Evolutionary conservation across 108 stramenopile species (phyloP), one percentile per base, ranked within the genome.

Genomic region (Phaeodactylum tricornutum): DNA sequence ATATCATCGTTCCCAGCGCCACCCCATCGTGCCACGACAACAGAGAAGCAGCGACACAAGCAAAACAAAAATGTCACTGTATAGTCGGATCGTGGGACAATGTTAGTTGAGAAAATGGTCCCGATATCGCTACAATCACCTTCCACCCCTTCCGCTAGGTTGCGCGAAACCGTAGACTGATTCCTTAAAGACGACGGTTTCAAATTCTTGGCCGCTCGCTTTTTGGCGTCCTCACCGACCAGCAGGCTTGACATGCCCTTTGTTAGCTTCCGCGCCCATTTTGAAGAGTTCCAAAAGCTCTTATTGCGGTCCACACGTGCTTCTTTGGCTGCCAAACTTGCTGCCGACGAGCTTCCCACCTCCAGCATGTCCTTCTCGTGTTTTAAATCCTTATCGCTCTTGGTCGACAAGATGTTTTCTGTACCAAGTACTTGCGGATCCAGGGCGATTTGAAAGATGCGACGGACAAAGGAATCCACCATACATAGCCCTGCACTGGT

Each of bases 1-100:
- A 74, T 60, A 52, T 75, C 74, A 49, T 72, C 72, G 46, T 67
- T 62, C 22, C 83, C 87, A 19, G 64, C 50, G 19, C 89, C 89
- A 21, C 89, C 89, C 89, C 89, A 91, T 49, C 84, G 67, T 7
- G 84, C 77, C 29, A 91, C 43, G 7, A 91, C 67, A n/a, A 81
- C 79, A 20, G 72, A 75, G 53, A 77, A 83, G 2, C 71, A 41
- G 40, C 71, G 52, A 29, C 74, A 67, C 9, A 72, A 44, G 3
- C 44, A 41, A 46, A 67, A 50, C 1, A 67, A 53, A 17, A 74
- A 47, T 35, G 53, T 50, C 0, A 47, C 44, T 9, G 48, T 46
- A 32, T 71, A 60, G 12, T 21, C 32, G 9, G n/a, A 11, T 1
- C 47, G 45, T 8, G 7, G 17, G 19, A 29, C 47, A 17, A 23